Base-by-base conservation (phyloP, 1,284 basidiomycete species). In the Naganishia sp. region DNA sequence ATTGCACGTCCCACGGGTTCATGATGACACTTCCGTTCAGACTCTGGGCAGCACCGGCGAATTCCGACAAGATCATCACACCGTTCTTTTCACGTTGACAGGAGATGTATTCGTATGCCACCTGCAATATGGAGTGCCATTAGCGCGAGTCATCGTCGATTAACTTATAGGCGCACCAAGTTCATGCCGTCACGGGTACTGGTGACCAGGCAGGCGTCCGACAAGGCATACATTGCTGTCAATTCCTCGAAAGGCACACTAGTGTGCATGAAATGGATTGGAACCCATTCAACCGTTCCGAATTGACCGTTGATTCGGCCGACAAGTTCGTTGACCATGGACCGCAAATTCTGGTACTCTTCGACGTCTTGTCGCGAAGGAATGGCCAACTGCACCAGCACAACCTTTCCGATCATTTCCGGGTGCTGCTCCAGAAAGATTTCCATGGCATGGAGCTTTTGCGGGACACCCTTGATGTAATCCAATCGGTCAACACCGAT, bases 391-490 rank as follows among this genome's bases (percentile, higher is more conserved):
- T 99, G 95, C 6, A 93, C 93, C 46, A 99, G 83, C 5, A 99
- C 94, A 66, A 98, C 90, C 84, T 97, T 99, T 72, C 96, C 96
- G 69, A 99, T 93, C 94, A 94, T 99, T 79, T 99, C 95, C 0
- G 96, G 96, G 77, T 99, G 94, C 71, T 98, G 94, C 21, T 90
- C 88, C 47, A 99, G 84, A 85, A 99, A 99, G 47, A 95, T 87
- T 77, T 99, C 96, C 65, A 99, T 85, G 0, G 92, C 95, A 77
- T 98, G 94, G 63, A 99, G 82, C 80, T 99, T 99, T 79, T 99
- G 95, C 2, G 95, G 95, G 32, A 99, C 93, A 75, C 95, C 95
- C 84, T 99, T 99, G 87, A 99, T 99, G 81, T 99, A 99, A 79
- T 99, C 96, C 60, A 99, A 84, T 51, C 95, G 88, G 78, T 99